A percentile compares a stretch with the other conserved stretches of the same genome.
Evolutionary conservation across 345 rosid species (phyloP).

Genomic region (Sonneratia alba): DNA sequence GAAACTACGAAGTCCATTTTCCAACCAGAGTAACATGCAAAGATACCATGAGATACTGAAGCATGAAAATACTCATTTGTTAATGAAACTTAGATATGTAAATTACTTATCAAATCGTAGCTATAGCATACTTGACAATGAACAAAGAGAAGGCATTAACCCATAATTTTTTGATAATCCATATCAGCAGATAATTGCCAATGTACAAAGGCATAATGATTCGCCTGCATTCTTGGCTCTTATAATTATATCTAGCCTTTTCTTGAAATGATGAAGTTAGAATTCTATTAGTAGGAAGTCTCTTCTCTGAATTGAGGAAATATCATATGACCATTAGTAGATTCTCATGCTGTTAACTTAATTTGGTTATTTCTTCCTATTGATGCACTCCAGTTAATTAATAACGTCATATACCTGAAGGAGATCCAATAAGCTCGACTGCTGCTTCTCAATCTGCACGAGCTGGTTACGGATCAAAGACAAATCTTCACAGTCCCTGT

Average conservation of each 20-base stretch:
- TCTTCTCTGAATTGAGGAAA: no score
- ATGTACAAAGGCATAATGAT: no score
- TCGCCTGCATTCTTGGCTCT: neutral
- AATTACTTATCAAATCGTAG: neutral
- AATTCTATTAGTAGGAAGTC: no score
- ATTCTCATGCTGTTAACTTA: no score
- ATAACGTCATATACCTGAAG: constrained; percentile 57
- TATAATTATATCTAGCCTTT: neutral
- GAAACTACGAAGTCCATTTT: no score
- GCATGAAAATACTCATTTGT: no score
- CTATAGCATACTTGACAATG: neutral
- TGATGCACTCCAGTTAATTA: neutral
- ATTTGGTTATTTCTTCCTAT: no score
- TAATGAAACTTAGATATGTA: no score
- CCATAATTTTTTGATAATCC: neutral
- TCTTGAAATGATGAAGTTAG: neutral
- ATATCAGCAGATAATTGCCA: no score
- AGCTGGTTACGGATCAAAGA: constrained; percentile 74
- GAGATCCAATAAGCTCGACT: constrained; percentile 76
- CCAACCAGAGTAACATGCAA: no score
- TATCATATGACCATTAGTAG: no score
- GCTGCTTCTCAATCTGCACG: constrained; percentile 87
- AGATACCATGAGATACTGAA: no score
- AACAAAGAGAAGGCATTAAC: neutral
- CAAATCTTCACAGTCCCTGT: constrained; percentile 64